phyloP scores from a whole-genome alignment of 352 stramenopile species.

The Blastocystis sp. region DNA sequence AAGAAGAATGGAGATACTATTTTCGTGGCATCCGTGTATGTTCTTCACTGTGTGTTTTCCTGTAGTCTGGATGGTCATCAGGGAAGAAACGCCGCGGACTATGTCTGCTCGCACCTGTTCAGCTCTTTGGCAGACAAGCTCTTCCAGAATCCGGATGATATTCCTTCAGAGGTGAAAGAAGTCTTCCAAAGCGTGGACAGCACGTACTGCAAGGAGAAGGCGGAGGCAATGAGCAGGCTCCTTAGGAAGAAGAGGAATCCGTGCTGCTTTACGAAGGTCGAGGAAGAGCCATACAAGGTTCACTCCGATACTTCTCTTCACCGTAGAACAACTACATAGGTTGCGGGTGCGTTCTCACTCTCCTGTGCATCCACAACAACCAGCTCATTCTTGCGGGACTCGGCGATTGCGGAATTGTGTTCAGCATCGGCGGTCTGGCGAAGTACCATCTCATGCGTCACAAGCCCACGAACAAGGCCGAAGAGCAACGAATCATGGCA shows the following conservation, averaged over 20 bases:
- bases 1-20: neutral
- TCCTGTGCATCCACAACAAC: conserved; percentile 67
- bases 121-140: conserved; percentile 8
- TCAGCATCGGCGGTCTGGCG: conserved; percentile 25
- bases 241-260: neutral
- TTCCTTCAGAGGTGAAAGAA: conserved; percentile 5
- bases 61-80: conserved; percentile 58
- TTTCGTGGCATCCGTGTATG: conserved; percentile 47
- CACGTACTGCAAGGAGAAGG: conserved; percentile 53
- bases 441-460: conserved; percentile 39
- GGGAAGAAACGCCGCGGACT: conserved; percentile 35
- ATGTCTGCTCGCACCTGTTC: conserved; percentile 27
- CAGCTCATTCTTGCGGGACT: conserved; percentile 60
- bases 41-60: neutral
- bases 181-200: conserved; percentile 51
- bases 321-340: neutral
- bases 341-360: conserved; percentile 58
- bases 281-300: neutral
- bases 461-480: conserved; percentile 5
- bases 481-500: conserved; percentile 39
- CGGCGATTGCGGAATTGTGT: conserved; percentile 64
- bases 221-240: conserved; percentile 1
- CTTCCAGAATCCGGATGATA: conserved; percentile 52
- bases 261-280: conserved; percentile 1
- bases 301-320: neutral